These are phyloP conservation scores for Urochloa ruziziensis DNA, from an alignment of 176 grass and related monocot genomes.

Conservation along the genomic window DNA sequence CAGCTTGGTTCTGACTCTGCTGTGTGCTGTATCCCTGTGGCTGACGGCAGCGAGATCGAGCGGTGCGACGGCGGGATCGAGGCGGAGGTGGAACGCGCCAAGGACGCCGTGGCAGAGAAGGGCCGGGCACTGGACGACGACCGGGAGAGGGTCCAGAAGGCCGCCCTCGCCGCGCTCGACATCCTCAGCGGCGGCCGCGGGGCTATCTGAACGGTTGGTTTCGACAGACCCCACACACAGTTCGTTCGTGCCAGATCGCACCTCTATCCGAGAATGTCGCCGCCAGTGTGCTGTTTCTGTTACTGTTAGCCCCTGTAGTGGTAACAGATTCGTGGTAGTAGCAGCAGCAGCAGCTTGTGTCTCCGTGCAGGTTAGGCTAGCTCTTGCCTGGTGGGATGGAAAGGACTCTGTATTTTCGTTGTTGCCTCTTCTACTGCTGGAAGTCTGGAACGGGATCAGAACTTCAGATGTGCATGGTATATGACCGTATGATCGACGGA, in stretches of 20 bases:
- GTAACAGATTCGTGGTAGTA: neutral
- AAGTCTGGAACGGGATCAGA: neutral
- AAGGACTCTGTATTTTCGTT: neutral
- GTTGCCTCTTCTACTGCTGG: neutral
- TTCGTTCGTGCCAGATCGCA: neutral
- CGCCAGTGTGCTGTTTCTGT: neutral
- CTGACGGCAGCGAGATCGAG: slow-evolving; percentile 65
- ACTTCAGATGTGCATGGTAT: neutral
- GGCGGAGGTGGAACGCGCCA: slow-evolving; percentile 78
- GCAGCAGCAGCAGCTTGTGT: neutral
- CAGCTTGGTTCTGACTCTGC: neutral
- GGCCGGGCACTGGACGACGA: slow-evolving; percentile 58
- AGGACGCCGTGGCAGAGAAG: slow-evolving; percentile 58
- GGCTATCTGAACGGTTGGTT: neutral
- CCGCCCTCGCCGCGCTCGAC: slow-evolving; percentile 67
- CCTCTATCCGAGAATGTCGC: neutral
- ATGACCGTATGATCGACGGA: neutral
- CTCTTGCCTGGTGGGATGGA: neutral
- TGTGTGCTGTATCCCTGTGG: neutral
- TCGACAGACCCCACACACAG: neutral
- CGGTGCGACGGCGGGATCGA: slow-evolving; percentile 66
- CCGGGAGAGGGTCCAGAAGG: slow-evolving; percentile 74
- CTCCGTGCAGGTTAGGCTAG: neutral
- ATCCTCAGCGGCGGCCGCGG: slow-evolving; percentile 49
- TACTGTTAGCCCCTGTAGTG: neutral